These are phyloP conservation scores for Cercospora zeae-maydis DNA, from an alignment of 2,329 filamentous ascomycete genomes.

Conservation along the genomic window DNA sequence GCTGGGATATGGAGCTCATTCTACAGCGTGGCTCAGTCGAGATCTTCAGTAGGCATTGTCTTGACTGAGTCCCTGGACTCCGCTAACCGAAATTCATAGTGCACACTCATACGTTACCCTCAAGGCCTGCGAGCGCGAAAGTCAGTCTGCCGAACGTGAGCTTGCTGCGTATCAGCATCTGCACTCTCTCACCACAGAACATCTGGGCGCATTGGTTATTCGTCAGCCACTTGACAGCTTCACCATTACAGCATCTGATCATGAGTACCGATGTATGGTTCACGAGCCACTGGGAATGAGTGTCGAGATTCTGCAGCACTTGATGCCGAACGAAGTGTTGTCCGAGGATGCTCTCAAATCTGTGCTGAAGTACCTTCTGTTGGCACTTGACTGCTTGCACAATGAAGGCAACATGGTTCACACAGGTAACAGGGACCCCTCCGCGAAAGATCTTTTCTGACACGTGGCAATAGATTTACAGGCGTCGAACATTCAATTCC, in stretches of 20 bases:
- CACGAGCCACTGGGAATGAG: conserved; percentile 3
- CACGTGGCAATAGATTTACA: conserved; percentile 22
- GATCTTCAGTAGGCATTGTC: not conserved
- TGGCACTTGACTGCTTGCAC: conserved; percentile 5
- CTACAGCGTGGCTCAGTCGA: conserved; percentile 9
- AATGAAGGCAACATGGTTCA: conserved; percentile 1
- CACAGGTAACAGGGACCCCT: not conserved
- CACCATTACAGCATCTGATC: not conserved
- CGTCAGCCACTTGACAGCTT: conserved; percentile 3
- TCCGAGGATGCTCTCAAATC: conserved; percentile 4
- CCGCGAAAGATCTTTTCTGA: not conserved
- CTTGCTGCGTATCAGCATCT: conserved; percentile 8
- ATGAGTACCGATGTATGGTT: not conserved
- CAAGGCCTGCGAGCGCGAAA: conserved; percentile 12
- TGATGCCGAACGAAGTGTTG: not conserved
- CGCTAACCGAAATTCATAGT: not conserved
- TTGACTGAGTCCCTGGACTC: not conserved
- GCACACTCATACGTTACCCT: conserved; percentile 4
- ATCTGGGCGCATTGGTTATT: not conserved
- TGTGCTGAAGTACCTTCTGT: not conserved
- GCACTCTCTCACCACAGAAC: not conserved
- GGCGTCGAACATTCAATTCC: conserved; percentile 24
- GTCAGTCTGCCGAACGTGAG: conserved; percentile 1
- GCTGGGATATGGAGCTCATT: conserved; percentile 11
- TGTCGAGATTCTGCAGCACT: not conserved